Conservation (phyloP, 140 eudicot species). For the Stevia rebaudiana region DNA sequence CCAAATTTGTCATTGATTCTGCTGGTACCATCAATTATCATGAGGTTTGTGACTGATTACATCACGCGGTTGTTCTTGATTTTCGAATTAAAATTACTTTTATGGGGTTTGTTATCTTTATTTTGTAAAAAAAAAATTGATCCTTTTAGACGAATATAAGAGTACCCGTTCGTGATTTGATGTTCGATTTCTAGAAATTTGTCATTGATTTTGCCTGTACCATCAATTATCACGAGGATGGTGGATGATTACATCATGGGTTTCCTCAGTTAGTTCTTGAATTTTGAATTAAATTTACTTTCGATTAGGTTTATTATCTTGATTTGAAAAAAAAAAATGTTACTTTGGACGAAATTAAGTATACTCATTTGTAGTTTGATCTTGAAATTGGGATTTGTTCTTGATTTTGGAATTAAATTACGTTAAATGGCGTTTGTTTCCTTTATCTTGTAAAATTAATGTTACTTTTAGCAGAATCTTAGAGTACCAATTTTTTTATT, state of each 20-base stretch:
- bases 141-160: not conserved
- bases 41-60: constrained; percentile 40
- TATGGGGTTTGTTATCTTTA: not conserved
- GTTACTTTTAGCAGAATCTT: not conserved
- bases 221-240: constrained; percentile 79
- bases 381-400: not conserved
- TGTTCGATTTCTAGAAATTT: constrained; percentile 25
- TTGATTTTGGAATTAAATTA: not conserved
- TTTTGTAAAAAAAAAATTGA: not conserved
- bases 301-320: not conserved
- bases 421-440: not conserved
- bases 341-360: not conserved
- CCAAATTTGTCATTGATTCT: constrained; percentile 79
- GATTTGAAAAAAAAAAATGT: not conserved
- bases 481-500: constrained; percentile 1
- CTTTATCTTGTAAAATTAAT: not conserved
- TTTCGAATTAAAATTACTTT: constrained; percentile 1
- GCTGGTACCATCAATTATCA: constrained; percentile 97
- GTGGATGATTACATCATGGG: not conserved
- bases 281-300: constrained; percentile 6
- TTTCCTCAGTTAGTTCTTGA: not conserved
- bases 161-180: not conserved
- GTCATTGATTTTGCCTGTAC: constrained; percentile 85
- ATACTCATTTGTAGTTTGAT: not conserved
- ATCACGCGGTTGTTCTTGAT: not conserved